These are phyloP conservation scores for Colletotrichum salicis DNA, from an alignment of 2,329 filamentous ascomycete genomes.

Conservation along the genomic window DNA sequence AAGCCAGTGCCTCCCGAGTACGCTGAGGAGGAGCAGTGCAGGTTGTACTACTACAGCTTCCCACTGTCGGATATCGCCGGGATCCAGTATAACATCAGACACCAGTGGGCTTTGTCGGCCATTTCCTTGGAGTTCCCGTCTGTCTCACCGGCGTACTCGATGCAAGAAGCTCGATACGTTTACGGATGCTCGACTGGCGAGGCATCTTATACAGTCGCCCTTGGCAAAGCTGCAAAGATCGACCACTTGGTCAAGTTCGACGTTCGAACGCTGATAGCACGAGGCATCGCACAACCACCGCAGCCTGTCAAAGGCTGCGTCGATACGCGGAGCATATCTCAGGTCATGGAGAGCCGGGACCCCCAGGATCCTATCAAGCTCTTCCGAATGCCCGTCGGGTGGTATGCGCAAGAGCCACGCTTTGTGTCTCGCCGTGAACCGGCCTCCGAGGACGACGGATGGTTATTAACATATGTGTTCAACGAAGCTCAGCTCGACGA, in stretches of 20 bases:
- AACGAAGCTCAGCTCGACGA: constrained; percentile 72
- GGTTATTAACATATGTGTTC: constrained; percentile 75
- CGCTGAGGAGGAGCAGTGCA: constrained; percentile 72
- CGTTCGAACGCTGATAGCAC: constrained; percentile 60
- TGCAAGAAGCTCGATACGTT: constrained; percentile 68
- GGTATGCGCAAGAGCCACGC: constrained; percentile 74
- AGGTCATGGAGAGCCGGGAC: constrained; percentile 60
- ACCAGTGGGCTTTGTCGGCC: constrained; percentile 72
- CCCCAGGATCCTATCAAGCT: constrained; percentile 66
- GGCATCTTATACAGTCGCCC: constrained; percentile 66
- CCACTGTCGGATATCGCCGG: constrained; percentile 46
- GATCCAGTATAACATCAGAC: constrained; percentile 55
- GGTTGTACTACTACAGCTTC: constrained; percentile 77
- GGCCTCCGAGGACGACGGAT: constrained; percentile 71
- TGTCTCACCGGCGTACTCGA: constrained; percentile 63
- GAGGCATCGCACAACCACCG: constrained; percentile 58
- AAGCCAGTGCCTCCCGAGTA: constrained; percentile 46
- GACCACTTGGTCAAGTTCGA: constrained; percentile 74
- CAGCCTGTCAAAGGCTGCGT: constrained; percentile 68
- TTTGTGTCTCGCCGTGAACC: constrained; percentile 64
- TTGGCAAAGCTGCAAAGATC: constrained; percentile 74
- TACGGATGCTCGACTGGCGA: constrained; percentile 74
- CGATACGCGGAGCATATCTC: constrained; percentile 63
- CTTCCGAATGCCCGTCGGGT: constrained; percentile 69
- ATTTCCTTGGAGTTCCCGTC: constrained; percentile 77